phyloP scores from a whole-genome alignment of 176 grass and related monocot species.

The Zizania latifolia region DNA sequence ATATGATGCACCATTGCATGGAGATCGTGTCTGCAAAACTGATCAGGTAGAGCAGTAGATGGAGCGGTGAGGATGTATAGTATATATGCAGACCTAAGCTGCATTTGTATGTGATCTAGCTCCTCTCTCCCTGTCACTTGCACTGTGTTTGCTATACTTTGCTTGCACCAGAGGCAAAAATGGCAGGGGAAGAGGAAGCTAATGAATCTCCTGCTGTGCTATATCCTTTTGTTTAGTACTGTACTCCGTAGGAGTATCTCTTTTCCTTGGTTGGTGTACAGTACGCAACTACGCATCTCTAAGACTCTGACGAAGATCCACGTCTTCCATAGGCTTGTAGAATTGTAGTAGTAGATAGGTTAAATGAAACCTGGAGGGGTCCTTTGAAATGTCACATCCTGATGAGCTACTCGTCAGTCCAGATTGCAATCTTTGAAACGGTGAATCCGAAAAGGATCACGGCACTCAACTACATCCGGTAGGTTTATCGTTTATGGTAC shows the following conservation, averaged over 20 bases:
- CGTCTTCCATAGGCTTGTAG: neutral
- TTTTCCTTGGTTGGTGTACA: too few relatives aligned
- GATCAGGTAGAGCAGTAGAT: too few relatives aligned
- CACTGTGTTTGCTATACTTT: too few relatives aligned
- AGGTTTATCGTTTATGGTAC: too few relatives aligned
- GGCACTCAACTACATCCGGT: neutral
- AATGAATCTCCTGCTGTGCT: neutral
- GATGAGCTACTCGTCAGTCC: slow-evolving; percentile 20
- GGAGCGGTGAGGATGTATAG: too few relatives aligned
- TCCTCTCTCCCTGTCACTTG: too few relatives aligned
- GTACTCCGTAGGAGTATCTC: too few relatives aligned
- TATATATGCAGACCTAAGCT: too few relatives aligned
- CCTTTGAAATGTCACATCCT: slow-evolving; percentile 33
- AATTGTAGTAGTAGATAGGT: neutral
- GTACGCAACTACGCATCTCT: too few relatives aligned
- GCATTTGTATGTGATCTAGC: too few relatives aligned
- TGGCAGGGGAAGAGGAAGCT: neutral
- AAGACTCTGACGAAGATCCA: too few relatives aligned
- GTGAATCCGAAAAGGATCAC: slow-evolving; percentile 30
- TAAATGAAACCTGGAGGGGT: slow-evolving; percentile 34
- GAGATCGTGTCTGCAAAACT: slow-evolving; percentile 21
- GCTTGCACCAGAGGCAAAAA: slow-evolving; percentile 24
- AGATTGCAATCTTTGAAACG: slow-evolving; percentile 19
- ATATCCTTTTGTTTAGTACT: too few relatives aligned
- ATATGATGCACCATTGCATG: slow-evolving; percentile 36